These are phyloP conservation scores for Actinomortierella wolfii DNA, from an alignment of 371 early-diverging fungal species.

Conservation along the genomic window DNA sequence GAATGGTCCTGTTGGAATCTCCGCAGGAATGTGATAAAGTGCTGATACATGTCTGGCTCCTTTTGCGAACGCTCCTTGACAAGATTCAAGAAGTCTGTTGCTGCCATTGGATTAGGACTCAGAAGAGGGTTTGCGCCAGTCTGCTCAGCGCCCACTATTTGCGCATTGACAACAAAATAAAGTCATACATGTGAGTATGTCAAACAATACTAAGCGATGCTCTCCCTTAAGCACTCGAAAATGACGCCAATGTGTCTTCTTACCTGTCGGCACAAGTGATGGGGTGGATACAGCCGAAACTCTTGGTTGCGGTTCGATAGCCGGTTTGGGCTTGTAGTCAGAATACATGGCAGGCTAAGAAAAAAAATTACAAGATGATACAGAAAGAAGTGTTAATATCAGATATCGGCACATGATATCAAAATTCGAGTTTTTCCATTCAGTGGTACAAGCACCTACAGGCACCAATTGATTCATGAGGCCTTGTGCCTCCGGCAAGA, in stretches of 20 bases:
- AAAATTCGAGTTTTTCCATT: no score
- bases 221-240: no score
- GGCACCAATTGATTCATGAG: conserved; percentile 41
- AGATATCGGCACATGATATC: background rate
- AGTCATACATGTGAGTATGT: no score
- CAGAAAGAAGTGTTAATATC: background rate
- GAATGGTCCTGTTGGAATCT: conserved; percentile 45
- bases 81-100: conserved; percentile 37
- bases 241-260: no score
- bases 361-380: conserved; percentile 1
- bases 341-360: background rate
- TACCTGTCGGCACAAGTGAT: no score
- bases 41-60: conserved; percentile 46
- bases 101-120: conserved; percentile 2
- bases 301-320: no score
- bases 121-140: no score
- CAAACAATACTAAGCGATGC: no score
- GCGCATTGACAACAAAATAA: no score
- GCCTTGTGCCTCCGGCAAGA: conserved; percentile 40
- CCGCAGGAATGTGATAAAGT: conserved; percentile 38
- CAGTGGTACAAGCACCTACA: conserved; percentile 12
- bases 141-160: no score
- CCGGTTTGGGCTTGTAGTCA: background rate
- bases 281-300: no score
- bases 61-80: conserved; percentile 43